Conservation (phyloP, 352 stramenopile species). For the Globisporangium acanthophoron region DNA sequence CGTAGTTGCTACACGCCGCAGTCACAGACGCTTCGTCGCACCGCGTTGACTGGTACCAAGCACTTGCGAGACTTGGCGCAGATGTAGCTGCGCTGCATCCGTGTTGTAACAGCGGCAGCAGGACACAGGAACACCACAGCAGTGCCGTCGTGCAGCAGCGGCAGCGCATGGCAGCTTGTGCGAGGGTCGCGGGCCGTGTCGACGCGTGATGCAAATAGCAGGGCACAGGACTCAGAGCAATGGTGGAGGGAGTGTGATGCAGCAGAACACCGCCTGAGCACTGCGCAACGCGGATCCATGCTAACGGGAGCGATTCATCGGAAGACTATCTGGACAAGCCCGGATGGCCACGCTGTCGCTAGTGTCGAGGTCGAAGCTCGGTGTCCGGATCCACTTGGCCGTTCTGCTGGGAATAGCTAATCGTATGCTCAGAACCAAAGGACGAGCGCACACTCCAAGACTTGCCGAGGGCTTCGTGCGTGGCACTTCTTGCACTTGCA, state of each 20-base stretch:
- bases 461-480: too few relatives aligned
- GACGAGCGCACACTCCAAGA: not conserved
- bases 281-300: too few relatives aligned
- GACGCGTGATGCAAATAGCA: too few relatives aligned
- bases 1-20: slow-evolving; percentile 61
- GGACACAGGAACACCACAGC: not conserved
- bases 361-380: too few relatives aligned
- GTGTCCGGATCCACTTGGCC: too few relatives aligned
- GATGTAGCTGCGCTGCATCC: not conserved
- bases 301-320: too few relatives aligned
- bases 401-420: not conserved
- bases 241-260: too few relatives aligned
- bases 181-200: too few relatives aligned
- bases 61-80: slow-evolving; percentile 21
- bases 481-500: not conserved
- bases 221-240: too few relatives aligned
- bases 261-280: too few relatives aligned
- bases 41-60: slow-evolving; percentile 53
- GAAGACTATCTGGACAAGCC: too few relatives aligned
- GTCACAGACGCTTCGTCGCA: slow-evolving; percentile 46
- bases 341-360: too few relatives aligned
- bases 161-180: not conserved
- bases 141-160: not conserved
- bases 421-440: not conserved
- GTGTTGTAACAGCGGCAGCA: not conserved